Percentiles rank a stretch among this genome's conserved stretches.
phyloP scores from a whole-genome alignment of 257 asterid species.

The Forsythia viridissima region DNA sequence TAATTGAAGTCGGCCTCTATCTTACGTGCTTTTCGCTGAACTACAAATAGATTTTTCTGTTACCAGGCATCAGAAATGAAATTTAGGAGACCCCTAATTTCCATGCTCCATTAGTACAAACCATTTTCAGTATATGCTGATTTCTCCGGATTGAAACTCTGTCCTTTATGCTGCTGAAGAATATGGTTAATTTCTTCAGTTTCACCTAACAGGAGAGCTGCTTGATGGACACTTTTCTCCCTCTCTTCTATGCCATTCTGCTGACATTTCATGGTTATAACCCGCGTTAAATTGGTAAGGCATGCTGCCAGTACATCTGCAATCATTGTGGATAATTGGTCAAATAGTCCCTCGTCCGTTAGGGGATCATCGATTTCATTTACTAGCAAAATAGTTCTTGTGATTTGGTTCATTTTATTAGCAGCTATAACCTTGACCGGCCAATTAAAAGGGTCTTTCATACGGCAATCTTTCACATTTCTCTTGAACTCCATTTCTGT shows the following conservation, averaged over 20 bases:
- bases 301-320: slow-evolving; percentile 45
- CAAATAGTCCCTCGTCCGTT: slow-evolving; percentile 32
- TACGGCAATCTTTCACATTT: neutral
- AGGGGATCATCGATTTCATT: slow-evolving; percentile 20
- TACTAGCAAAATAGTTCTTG: slow-evolving; percentile 11
- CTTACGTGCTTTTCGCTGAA: neutral
- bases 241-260: slow-evolving; percentile 27
- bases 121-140: slow-evolving; percentile 37
- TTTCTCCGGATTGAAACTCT: slow-evolving; percentile 27
- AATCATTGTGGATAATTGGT: slow-evolving; percentile 33
- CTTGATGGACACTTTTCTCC: slow-evolving; percentile 34
- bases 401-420: slow-evolving; percentile 12
- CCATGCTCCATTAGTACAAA: slow-evolving; percentile 29
- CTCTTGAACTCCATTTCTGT: slow-evolving; percentile 7
- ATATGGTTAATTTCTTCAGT: slow-evolving; percentile 41
- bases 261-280: slow-evolving; percentile 41
- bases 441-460: slow-evolving; percentile 28
- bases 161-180: slow-evolving; percentile 32
- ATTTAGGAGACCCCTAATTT: neutral
- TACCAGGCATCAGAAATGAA: neutral
- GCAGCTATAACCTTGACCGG: slow-evolving; percentile 16
- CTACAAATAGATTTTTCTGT: too few species aligned
- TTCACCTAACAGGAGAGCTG: slow-evolving; percentile 41
- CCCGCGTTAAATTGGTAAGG: slow-evolving; percentile 34
- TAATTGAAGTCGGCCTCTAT: neutral